Percentiles rank a stretch among this genome's conserved stretches.
phyloP scores from a whole-genome alignment of 352 stramenopile genomes.

The Phytophthora pisi region DNA sequence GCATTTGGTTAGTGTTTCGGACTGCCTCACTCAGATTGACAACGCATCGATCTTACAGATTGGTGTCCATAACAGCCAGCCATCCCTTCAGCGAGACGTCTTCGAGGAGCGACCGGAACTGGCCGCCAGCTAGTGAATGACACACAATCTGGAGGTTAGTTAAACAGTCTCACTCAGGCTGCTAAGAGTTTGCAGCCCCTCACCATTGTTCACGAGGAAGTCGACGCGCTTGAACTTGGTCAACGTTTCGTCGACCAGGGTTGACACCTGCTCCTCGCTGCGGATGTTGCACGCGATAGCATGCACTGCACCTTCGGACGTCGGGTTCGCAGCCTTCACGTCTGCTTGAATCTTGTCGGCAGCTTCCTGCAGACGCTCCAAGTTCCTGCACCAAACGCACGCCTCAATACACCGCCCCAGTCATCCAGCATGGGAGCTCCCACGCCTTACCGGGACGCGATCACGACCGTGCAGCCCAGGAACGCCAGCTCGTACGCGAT shows the following conservation, averaged over 20 bases:
- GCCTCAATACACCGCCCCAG: neutral
- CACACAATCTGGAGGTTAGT: neutral
- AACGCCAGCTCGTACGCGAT: conserved; percentile 77
- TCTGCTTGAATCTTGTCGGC: conserved; percentile 54
- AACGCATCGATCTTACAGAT: conserved; percentile 70
- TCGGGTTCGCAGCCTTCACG: conserved; percentile 31
- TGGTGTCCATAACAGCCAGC: conserved; percentile 91
- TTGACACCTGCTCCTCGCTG: conserved; percentile 63
- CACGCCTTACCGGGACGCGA: conserved; percentile 49
- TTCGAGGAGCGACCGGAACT: conserved; percentile 89
- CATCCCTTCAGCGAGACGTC: conserved; percentile 91
- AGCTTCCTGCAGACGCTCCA: conserved; percentile 54
- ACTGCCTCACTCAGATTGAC: conserved; percentile 7
- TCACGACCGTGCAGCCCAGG: conserved; percentile 74
- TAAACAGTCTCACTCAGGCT: neutral
- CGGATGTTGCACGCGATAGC: conserved; percentile 65
- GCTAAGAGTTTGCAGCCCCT: neutral
- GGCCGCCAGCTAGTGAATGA: conserved; percentile 68
- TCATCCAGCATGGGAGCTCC: neutral
- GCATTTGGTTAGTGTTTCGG: conserved; percentile 45
- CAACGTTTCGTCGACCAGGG: conserved; percentile 65
- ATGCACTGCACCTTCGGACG: conserved; percentile 41
- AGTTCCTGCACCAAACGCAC: conserved; percentile 40
- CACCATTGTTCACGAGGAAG: conserved; percentile 93
- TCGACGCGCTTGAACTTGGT: conserved; percentile 81